Evolutionary conservation across 2,329 filamentous ascomycete species (phyloP), one percentile per base, ranked within the genome.

Genomic region (Fusarium newnesense): DNA sequence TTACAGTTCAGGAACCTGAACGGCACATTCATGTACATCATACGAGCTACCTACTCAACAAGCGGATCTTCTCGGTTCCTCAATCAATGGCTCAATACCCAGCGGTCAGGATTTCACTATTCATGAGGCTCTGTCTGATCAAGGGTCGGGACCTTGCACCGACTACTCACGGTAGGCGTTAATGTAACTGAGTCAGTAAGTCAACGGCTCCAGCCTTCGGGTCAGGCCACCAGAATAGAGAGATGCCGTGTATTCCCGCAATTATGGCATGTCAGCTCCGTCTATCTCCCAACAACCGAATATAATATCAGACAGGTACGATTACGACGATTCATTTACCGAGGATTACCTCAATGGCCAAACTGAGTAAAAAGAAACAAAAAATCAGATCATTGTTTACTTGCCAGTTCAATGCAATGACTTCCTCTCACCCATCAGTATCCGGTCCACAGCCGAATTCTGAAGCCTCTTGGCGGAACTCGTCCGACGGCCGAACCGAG

Each of bases 401-500:
- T 34, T 57, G 18, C 24, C 53, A n/a, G n/a, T 52, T 52, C 50
- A 28, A 21, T 40, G 13, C 28, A 28, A 49, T 39, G 34, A 24
- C 63, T 59, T 64, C 36, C 52, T 65, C 44, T 69, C 16, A 52
- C 43, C 52, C 60, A 42, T 64, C 28, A 42, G 49, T 18, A 60
- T 59, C 37, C 43, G 43, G 32, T 44, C 66, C 47, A 40, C 40
- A 56, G 36, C 40, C 52, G 40, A 49, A 49, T 21, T 36, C 26
- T 36, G 39, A 36, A 70, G 52, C 34, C 60, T 62, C 32, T 39
- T 30, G 36, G 68, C 67, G 73, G 67, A 60, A 64, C 52, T 53
- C 52, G 56, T 71, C 74, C 73, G 75, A 74, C 67, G 58, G 26
- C 75, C 73, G 75, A 76, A 75, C 75, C 75, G 75, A 77, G 61